Base-by-base conservation (phyloP, 208 protist genomes). In the Crithidia acanthocephali region DNA sequence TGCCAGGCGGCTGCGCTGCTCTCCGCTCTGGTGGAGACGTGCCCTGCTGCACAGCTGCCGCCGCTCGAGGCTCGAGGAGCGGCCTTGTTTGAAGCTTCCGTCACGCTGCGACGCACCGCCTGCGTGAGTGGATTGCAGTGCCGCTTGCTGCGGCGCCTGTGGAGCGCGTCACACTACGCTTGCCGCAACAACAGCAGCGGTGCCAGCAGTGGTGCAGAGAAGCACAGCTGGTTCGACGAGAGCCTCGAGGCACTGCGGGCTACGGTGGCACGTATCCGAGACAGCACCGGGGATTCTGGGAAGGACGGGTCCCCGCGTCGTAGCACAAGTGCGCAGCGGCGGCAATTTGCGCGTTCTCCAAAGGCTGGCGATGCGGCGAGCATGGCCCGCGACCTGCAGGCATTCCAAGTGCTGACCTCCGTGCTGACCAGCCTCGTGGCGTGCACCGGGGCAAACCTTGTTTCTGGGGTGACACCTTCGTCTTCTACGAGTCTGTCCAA, bases 121-220 rank as follows among this genome's bases (percentile, higher is more conserved):
- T 82, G 71, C 28, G 86, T 90, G 37, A 76, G 76, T 67, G 88
- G 79, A 10, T 61, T 94, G 63, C 88, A 91, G 64, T 89, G 84
- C 72, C 84, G 82, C 7, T 77, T 94, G 42, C 63, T 93, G 48
- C 59, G 66, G 4, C 47, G 65, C 2, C 83, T 85, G 30, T 20
- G 65, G 22, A 78, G 65, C 33, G 72, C 65, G 13, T 64, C 65
- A 2, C 37, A 56, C 32, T 66, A 48, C 55, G 40, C 69, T 5
- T 53, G 48, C 22, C 10, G 73, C 70, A 22, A 22, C 22, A 7
- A 72, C 70, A 22, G 64, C 50, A 51, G 37, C 20, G 27, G n/a
- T n/a, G n/a, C n/a, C n/a, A n/a, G n/a, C n/a, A n/a, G n/a, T n/a
- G n/a, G n/a, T n/a, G n/a, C n/a, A n/a, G n/a, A n/a, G n/a, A n/a